Evolutionary conservation across 176 grass and related monocot genomes (phyloP).

Genomic region (maize (Zea mays)): Zm-B73-REFERENCE-NAM-5.0 NC_050098.1:215971501-215972000

Average conservation of each 20-base stretch:
- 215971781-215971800: conserved; percentile 56
- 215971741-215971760: conserved; percentile 54
- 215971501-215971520: too few relatives aligned
- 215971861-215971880: too few relatives aligned
- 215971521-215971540: too few relatives aligned
- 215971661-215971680: conserved; percentile 1
- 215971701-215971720: conserved; percentile 67
- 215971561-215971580: too few relatives aligned
- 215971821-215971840: conserved; percentile 44
- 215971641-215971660: neutral
- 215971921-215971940: too few relatives aligned
- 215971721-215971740: conserved; percentile 85
- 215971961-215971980: too few relatives aligned
- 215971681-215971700: conserved; percentile 52
- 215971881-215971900: too few relatives aligned
- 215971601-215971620: neutral
- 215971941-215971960: too few relatives aligned
- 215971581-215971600: too few relatives aligned
- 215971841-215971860: conserved; percentile 52
- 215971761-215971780: conserved; percentile 45
- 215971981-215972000: too few relatives aligned
- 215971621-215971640: neutral
- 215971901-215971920: too few relatives aligned
- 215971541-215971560: too few relatives aligned
- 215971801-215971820: conserved; percentile 34